A percentile compares a stretch with the other conserved stretches of the same genome.
Evolutionary conservation across 2,329 filamentous ascomycete genomes (phyloP).

Genomic region (Fusarium torreyae): DNA sequence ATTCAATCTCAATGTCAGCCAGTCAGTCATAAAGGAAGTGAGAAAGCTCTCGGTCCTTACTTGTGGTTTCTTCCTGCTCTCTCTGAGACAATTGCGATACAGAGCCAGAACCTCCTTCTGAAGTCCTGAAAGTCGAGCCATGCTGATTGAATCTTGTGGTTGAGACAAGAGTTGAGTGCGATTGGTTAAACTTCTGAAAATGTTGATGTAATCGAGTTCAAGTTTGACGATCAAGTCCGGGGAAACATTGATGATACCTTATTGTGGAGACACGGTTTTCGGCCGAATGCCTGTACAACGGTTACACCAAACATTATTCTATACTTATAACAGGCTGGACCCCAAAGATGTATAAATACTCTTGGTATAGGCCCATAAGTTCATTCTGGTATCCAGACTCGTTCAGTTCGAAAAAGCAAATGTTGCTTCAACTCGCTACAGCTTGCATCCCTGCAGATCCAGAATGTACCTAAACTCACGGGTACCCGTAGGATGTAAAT

Average conservation of each 20-base stretch:
- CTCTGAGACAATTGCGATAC: slow-evolving; percentile 88
- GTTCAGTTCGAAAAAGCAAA: too few species aligned
- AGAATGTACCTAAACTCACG: too few species aligned
- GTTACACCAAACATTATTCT: neutral
- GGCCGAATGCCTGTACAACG: neutral
- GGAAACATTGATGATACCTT: slow-evolving; percentile 10
- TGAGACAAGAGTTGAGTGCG: neutral
- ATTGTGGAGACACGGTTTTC: slow-evolving; percentile 31
- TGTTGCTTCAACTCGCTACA: too few species aligned
- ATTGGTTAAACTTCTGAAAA: neutral
- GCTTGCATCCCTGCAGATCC: too few species aligned
- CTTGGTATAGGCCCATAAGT: too few species aligned
- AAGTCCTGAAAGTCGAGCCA: slow-evolving; percentile 78
- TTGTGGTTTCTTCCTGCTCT: slow-evolving; percentile 83
- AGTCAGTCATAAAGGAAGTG: slow-evolving; percentile 32
- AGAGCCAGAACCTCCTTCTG: slow-evolving; percentile 89
- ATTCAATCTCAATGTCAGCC: slow-evolving; percentile 17
- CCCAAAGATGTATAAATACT: too few species aligned
- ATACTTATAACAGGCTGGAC: too few species aligned
- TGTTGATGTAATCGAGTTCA: slow-evolving; percentile 32
- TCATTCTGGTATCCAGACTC: too few species aligned
- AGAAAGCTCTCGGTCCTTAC: slow-evolving; percentile 59
- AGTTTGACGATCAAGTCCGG: slow-evolving; percentile 5
- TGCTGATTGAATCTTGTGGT: slow-evolving; percentile 15
- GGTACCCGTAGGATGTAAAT: too few species aligned